phyloP scores from a whole-genome alignment of 805 yeast genomes.

The Candida sonorensis region DNA sequence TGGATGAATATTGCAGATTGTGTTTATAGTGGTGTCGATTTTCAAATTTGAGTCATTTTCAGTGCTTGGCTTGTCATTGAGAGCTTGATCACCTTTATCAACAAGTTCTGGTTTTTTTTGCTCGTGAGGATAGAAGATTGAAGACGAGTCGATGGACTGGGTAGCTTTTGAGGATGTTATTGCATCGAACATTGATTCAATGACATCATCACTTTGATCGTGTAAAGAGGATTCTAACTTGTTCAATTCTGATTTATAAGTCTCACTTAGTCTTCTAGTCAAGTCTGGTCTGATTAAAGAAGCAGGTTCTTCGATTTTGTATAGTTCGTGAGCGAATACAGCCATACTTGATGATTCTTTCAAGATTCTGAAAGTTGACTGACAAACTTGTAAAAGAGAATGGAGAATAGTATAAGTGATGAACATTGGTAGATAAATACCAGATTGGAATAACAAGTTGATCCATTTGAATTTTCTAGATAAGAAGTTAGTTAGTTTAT shows the following conservation, averaged over 20 bases:
- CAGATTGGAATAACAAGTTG: conserved; percentile 35
- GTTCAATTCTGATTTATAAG: conserved; percentile 21
- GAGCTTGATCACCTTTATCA: no score
- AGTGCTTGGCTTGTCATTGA: conserved; percentile 1
- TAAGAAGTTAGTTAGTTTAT: conserved; percentile 8
- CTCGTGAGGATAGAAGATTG: conserved; percentile 11
- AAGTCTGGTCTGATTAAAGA: conserved; percentile 15
- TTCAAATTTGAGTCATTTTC: conserved; percentile 3
- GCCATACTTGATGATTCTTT: conserved; percentile 25
- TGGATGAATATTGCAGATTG: conserved; percentile 6
- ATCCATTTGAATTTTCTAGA: conserved; percentile 41
- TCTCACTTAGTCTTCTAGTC: conserved; percentile 19
- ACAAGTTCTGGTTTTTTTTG: no score
- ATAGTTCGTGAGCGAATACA: conserved; percentile 7
- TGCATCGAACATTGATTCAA: conserved; percentile 59
- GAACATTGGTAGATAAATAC: conserved; percentile 59
- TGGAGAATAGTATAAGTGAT: conserved; percentile 45
- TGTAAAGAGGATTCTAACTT: conserved; percentile 38
- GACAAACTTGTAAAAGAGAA: conserved; percentile 32
- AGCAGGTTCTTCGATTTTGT: conserved; percentile 4
- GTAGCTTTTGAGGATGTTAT: conserved; percentile 30
- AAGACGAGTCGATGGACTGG: conserved; percentile 13
- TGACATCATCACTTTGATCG: conserved; percentile 56
- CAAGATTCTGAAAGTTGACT: conserved; percentile 23
- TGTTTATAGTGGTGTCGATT: conserved; percentile 7